Base-by-base conservation (phyloP, 352 stramenopile genomes). In the Pythium phragmitis region DNA sequence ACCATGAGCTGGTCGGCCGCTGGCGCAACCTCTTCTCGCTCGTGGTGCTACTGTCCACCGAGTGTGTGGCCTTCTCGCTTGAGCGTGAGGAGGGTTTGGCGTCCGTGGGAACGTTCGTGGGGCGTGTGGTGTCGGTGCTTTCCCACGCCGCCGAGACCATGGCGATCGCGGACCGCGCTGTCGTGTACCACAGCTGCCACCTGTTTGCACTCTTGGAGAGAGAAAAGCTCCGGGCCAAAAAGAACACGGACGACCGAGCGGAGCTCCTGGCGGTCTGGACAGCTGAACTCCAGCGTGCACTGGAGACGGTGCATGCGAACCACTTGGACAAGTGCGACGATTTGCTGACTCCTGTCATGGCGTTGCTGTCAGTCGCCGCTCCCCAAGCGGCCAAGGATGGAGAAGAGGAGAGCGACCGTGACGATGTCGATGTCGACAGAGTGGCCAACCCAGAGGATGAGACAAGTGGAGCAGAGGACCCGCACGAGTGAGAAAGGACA, bases 1-100 rank as follows among this genome's bases (percentile, higher is more conserved):
- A 57, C 11, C 61, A 39, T 13, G 53, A 67, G 30, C 55, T 90
- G 17, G 55, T 91, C 7, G 70, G 67, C 42, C 82, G 81, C 30
- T 91, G 82, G 80, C 77, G 76, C 28, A 93, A 93, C 62, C 59
- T 93, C 13, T 91, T 91, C 46, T 85, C 82, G 4, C 70, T 90
- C 14, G 58, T 89, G 9, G 79, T 72, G 0, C 49, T 93, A 2
- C 64, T 91, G 12, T 73, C 69, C 14, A 78, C 75, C 16, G 85
- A 93, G 58, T 87, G 82, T 57, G 63, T 88, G 36, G 85, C 72
- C 3, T 91, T 91, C 64, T 73, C 70, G 39, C 70, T 93, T 11
- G 70, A 91, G 63, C 66, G 69, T n/a, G 30, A 82, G 61, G 46
- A 50, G 60, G 52, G 65, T 7, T 42, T 71, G n/a, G 30, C 57